phyloP scores from a whole-genome alignment of 2,329 filamentous ascomycete species.

The Ilyonectria sp. region DNA sequence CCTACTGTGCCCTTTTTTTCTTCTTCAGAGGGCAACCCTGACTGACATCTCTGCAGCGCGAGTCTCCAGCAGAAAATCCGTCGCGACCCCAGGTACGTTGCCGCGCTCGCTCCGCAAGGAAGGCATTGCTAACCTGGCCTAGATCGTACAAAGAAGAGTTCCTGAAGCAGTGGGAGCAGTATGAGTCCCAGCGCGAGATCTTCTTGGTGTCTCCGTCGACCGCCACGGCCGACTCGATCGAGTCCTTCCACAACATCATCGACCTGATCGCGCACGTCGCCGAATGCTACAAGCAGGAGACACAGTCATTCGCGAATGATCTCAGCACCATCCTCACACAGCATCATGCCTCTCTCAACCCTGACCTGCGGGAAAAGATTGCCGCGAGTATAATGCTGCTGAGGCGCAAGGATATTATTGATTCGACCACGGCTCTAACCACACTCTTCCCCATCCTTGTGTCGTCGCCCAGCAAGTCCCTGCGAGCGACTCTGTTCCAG shows the following conservation, averaged over 20 bases:
- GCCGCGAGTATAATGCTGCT: slow-evolving; percentile 91
- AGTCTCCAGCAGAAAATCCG: slow-evolving; percentile 94
- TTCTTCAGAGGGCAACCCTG: neutral
- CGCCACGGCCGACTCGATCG: slow-evolving; percentile 82
- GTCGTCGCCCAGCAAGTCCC: slow-evolving; percentile 90
- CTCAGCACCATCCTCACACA: slow-evolving; percentile 84
- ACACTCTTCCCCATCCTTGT: slow-evolving; percentile 96
- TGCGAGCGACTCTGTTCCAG: slow-evolving; percentile 85
- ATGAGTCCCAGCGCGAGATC: slow-evolving; percentile 91
- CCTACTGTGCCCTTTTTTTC: neutral
- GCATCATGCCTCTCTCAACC: slow-evolving; percentile 87
- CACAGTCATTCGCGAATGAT: slow-evolving; percentile 82
- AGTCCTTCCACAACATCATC: slow-evolving; percentile 91
- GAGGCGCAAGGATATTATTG: slow-evolving; percentile 91
- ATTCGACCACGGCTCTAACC: slow-evolving; percentile 86
- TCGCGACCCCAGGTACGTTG: slow-evolving; percentile 81
- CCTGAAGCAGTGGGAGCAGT: slow-evolving; percentile 88
- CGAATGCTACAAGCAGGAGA: slow-evolving; percentile 91
- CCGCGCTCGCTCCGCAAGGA: slow-evolving; percentile 9
- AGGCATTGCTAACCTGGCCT: slow-evolving; percentile 31
- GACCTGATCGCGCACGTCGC: slow-evolving; percentile 95
- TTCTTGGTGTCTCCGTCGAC: slow-evolving; percentile 88
- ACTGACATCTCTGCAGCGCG: slow-evolving; percentile 67
- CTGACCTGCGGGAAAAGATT: slow-evolving; percentile 92
- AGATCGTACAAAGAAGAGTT: slow-evolving; percentile 94